A percentile compares a stretch with the other conserved stretches of the same genome.
Conservation (phyloP, 257 asterid genomes). For the Gentiana dahurica region DNA sequence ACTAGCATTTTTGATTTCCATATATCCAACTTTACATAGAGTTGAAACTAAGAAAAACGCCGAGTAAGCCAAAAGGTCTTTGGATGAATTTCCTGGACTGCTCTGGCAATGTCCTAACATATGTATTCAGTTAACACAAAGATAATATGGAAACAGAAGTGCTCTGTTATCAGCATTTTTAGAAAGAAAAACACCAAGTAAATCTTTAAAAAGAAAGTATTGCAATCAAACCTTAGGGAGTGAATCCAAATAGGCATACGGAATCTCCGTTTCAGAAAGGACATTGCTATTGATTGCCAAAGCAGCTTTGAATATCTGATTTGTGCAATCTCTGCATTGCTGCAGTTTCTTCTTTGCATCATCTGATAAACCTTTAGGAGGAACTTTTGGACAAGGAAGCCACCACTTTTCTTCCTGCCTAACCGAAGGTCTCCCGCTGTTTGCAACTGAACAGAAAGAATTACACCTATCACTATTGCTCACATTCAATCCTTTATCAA, state of each 20-base stretch:
- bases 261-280: slow-evolving; percentile 74
- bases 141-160: too few species aligned
- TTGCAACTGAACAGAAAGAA: slow-evolving; percentile 28
- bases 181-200: neutral
- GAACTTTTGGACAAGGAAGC: slow-evolving; percentile 89
- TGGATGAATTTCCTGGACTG: too few species aligned
- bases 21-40: too few species aligned
- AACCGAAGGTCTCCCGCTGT: slow-evolving; percentile 43
- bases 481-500: slow-evolving; percentile 57
- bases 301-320: slow-evolving; percentile 77
- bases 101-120: too few species aligned
- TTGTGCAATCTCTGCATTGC: slow-evolving; percentile 76
- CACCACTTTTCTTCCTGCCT: slow-evolving; percentile 86
- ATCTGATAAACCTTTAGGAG: slow-evolving; percentile 53
- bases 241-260: slow-evolving; percentile 56
- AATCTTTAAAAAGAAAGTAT: neutral
- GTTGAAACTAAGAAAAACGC: too few species aligned
- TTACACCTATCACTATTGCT: slow-evolving; percentile 38
- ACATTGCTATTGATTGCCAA: slow-evolving; percentile 61
- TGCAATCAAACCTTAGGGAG: slow-evolving; percentile 43
- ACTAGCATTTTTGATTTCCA: too few species aligned
- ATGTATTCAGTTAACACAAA: too few species aligned
- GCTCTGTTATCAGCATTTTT: neutral
- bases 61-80: too few species aligned
- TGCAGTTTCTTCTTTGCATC: slow-evolving; percentile 49